Evolutionary conservation across 1,139 yeast genomes (phyloP), one percentile per base, ranked within the genome.

Genomic region (Saccharomyces hybrid): DNA sequence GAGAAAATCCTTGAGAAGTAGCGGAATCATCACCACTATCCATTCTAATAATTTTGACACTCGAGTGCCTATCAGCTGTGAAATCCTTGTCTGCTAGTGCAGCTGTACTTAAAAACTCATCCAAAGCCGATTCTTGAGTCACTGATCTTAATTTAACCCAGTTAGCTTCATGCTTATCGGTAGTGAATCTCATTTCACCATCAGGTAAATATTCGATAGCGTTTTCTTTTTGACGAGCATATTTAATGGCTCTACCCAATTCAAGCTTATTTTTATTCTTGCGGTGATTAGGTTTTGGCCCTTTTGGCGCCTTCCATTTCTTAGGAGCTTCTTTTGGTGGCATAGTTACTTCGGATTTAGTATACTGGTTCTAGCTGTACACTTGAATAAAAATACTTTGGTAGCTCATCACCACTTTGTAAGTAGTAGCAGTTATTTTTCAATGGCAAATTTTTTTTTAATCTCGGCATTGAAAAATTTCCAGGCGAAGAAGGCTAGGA

Each of bases 1-100:
- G 75, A 55, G 88, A 67, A 58, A 78, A 80, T 52, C 80, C 80
- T 53, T 76, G 77, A 29, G 77, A 72, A 11, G 74, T 71, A 11
- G 70, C 70, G 29, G 63, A 64, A 48, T 69, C 72, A n/a, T 58
- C 74, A 50, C 82, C 82, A 66, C 80, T 80, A 51, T 88, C 89
- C 57, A 86, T 83, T 67, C 84, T 82, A 61, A 93, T 86, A 64
- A 95, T 89, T 68, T 86, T 86, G 57, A 93, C 93, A 65, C 86
- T 89, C 53, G 86, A 83, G 55, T 83, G 80, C 65, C 86, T 83
- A 62, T 91, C 97, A 2, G 99, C 96, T 5, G 96, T 84, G 72
- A 95, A 93, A 75, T 93, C 99, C 19, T 95, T 90, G 68, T 90
- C 96, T 1, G 98, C 97, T 60, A 95, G 78, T 70, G 88, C 95